Conservation (phyloP, 352 stramenopile species). For the Pythium scleroteichum region DNA sequence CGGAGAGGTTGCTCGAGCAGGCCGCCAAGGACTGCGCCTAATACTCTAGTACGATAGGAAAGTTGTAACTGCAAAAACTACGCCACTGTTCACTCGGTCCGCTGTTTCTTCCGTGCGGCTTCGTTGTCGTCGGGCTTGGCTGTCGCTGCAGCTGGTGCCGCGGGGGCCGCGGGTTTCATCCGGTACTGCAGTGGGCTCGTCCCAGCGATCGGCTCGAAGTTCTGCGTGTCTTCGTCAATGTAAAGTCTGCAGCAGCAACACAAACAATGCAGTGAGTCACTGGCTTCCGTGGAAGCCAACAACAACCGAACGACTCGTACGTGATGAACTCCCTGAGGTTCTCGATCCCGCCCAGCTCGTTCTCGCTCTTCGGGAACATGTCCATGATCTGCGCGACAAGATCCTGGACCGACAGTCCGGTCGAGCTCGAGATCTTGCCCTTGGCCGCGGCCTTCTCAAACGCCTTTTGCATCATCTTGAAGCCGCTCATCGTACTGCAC, state of each 20-base stretch:
- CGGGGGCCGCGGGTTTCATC: slow-evolving; percentile 16
- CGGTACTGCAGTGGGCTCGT: slow-evolving; percentile 32
- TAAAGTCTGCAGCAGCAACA: slow-evolving; percentile 27
- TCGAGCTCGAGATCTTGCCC: slow-evolving; percentile 28
- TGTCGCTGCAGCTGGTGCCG: neutral
- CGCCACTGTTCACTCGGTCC: slow-evolving; percentile 14
- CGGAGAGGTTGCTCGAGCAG: slow-evolving; percentile 12
- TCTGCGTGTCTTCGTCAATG: slow-evolving; percentile 38
- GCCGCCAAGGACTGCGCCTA: slow-evolving; percentile 23
- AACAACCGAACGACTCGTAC: slow-evolving; percentile 32
- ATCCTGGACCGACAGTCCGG: slow-evolving; percentile 53
- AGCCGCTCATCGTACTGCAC: slow-evolving; percentile 81
- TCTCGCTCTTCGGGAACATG: slow-evolving; percentile 69
- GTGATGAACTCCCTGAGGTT: slow-evolving; percentile 67
- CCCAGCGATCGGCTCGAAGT: slow-evolving; percentile 29
- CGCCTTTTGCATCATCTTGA: slow-evolving; percentile 77
- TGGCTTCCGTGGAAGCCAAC: neutral
- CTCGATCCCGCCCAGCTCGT: slow-evolving; percentile 71
- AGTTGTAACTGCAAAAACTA: neutral
- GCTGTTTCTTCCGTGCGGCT: slow-evolving; percentile 31
- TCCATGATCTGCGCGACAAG: slow-evolving; percentile 75
- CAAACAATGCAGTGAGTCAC: neutral
- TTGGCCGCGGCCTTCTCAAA: slow-evolving; percentile 75
- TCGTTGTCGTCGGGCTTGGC: slow-evolving; percentile 6
- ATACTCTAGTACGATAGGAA: neutral